Conservation (phyloP, 495 filamentous ascomycete genomes). For the Podospora appendiculata region DNA sequence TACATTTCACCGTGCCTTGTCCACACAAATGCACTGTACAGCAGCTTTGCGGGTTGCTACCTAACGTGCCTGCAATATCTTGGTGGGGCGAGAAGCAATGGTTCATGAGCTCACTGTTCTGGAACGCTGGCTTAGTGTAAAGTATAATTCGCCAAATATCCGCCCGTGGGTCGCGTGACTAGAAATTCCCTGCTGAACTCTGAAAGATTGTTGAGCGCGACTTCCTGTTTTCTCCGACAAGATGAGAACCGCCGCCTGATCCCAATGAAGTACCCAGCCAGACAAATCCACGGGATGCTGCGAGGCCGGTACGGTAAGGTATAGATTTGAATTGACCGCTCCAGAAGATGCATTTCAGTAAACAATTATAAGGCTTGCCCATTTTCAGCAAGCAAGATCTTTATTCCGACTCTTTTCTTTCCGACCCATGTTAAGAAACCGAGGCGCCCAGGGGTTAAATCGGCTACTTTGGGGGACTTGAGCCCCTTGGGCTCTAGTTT, state of each 20-base stretch:
- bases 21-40: too few species aligned
- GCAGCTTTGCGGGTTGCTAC: too few species aligned
- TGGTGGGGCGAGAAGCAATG: background rate
- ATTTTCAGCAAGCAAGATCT: too few species aligned
- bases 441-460: too few species aligned
- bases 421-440: too few species aligned
- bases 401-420: too few species aligned
- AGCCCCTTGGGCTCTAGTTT: too few species aligned
- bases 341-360: background rate
- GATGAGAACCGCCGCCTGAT: too few species aligned
- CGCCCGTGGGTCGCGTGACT: constrained; percentile 4
- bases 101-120: background rate
- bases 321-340: background rate
- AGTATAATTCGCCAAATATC: constrained; percentile 4
- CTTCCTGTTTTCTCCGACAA: background rate
- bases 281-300: background rate
- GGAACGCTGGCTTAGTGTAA: background rate
- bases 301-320: background rate
- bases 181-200: background rate
- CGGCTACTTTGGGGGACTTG: too few species aligned
- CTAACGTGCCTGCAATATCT: background rate
- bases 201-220: background rate
- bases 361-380: too few species aligned
- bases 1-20: too few species aligned
- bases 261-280: too few species aligned